Evolutionary conservation across 352 stramenopile genomes (phyloP), one percentile per base, ranked within the genome.

Genomic region (Phytophthora melonis): DNA sequence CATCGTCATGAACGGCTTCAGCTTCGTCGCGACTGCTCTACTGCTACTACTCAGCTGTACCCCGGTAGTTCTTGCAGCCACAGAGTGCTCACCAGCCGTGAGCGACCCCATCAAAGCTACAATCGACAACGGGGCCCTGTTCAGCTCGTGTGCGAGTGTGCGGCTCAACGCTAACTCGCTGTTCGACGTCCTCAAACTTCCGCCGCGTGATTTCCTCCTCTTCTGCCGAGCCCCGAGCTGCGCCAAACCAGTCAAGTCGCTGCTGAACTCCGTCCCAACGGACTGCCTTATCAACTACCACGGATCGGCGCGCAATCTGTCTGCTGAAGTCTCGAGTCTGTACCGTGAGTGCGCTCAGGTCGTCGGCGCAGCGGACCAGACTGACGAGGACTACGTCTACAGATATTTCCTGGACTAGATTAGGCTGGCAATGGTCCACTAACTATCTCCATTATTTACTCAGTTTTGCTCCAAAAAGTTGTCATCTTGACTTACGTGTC

Each of bases 161-260:
- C 45, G 45, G 18, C 9, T 45, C 11, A 21, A 72, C 5, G 34
- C 62, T 13, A 39, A 63, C 3, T 66, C 23, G 23, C 25, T 72
- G 14, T 67, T 72, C 21, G 65, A 50, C 47, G 64, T 65, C 9
- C 64, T 66, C 47, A 30, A 58, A 16, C 52, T 71, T 23, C 27
- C 55, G 2, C 27, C 53, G 5, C 19, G 18, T 16, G 43, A 66
- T 43, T 71, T 71, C 4, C 56, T 71, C 19, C 4, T 27, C 21
- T 71, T 71, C 64, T 71, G 64, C 21, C 54, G 56, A 13, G 45
- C 64, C 14, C 49, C 54, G 21, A 49, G 16, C 11, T 71, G 64
- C 47, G 47, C 55, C 19, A 41, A 45, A n/a, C 54, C 64, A 2
- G 47, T 59, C 50, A 52, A 52, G 56, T 34, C 56, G 45, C 45